phyloP scores from a whole-genome alignment of 169 alveolate genomes.

The Perkinsus olseni region DNA sequence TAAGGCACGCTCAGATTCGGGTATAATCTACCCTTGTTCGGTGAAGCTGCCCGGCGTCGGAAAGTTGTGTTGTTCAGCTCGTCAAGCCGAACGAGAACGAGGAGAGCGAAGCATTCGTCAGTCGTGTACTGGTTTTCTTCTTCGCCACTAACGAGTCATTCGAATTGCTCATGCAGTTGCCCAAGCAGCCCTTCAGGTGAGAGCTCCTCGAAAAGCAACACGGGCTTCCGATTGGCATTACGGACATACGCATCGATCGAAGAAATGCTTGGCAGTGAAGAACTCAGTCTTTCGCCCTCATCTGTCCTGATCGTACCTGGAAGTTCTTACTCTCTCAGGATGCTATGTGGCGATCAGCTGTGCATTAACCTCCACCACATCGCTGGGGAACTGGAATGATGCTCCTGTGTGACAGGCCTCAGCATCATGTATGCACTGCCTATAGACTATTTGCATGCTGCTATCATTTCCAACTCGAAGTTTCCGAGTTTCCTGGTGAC shows the following conservation, averaged over 20 bases:
- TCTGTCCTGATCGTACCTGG: no score
- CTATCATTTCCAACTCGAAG: no score
- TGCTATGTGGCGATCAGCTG: constrained; percentile 15
- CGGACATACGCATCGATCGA: no score
- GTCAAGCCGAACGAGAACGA: constrained; percentile 32
- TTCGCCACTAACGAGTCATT: constrained; percentile 41
- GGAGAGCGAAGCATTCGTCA: constrained; percentile 35
- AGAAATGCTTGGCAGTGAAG: no score
- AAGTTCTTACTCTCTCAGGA: neutral
- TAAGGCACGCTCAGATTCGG: neutral
- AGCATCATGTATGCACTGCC: no score
- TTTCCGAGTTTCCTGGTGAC: no score
- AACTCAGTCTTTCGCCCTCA: no score
- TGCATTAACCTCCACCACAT: constrained; percentile 10
- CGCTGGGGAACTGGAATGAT: neutral
- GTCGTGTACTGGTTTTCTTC: constrained; percentile 29
- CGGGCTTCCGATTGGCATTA: no score
- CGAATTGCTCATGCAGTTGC: constrained; percentile 15
- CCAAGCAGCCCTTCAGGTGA: constrained; percentile 6
- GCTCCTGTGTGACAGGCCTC: no score
- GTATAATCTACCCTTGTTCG: neutral
- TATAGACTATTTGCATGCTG: no score
- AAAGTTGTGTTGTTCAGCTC: constrained; percentile 17
- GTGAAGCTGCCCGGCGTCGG: neutral
- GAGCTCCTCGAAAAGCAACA: neutral